Base-by-base conservation (phyloP, 2,329 filamentous ascomycete species). In the Phyllosticta capitalensis region DNA sequence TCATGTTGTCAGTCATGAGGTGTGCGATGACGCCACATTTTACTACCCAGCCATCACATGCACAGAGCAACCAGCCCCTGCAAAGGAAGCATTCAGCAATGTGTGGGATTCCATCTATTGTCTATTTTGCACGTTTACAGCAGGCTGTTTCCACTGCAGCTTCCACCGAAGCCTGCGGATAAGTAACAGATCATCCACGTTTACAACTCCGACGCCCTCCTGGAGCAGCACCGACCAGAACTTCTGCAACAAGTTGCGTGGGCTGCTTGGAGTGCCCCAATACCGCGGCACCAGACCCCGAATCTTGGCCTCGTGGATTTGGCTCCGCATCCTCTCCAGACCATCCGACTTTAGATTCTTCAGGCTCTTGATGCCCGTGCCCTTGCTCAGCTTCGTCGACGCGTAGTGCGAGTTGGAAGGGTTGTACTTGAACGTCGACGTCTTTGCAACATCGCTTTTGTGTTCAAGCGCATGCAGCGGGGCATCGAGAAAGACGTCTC, bases 401-500 rank as follows among this genome's bases (percentile, higher is more conserved):
- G 67, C 66, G 53, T 68, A 70, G 56, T 67, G 67, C 0, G 67
- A 70, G 51, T 71, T 69, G 20, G 62, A 61, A 2, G 62, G 54
- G 12, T 64, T 65, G 64, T 67, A 69, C 5, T 63, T 58, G 10
- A 58, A 24, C n/a, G 66, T 61, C 45, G 26, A 66, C 72, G 66
- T 59, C 76, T 70, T 28, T 7, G 48, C n/a, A 1, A 45, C 17
- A 17, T 52, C 53, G 12, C 33, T 38, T 3, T 24, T 14, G 12
- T 33, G 5, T 10, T 49, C 5, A 21, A 59, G 57, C 10, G 19
- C 22, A 14, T 45, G 21, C 0, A 88, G 75, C 0, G 85, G 85
- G 0, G 85, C 86, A 64, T 89, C 86, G 66, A 84, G 85, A 70
- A 87, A 87, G 58, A 83, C 74, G 68, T 88, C 83, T 28, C 83